Percentiles rank a stretch among this genome's conserved stretches.
phyloP scores from a whole-genome alignment of 2,329 filamentous ascomycete genomes.

The Tothia fuscella region DNA sequence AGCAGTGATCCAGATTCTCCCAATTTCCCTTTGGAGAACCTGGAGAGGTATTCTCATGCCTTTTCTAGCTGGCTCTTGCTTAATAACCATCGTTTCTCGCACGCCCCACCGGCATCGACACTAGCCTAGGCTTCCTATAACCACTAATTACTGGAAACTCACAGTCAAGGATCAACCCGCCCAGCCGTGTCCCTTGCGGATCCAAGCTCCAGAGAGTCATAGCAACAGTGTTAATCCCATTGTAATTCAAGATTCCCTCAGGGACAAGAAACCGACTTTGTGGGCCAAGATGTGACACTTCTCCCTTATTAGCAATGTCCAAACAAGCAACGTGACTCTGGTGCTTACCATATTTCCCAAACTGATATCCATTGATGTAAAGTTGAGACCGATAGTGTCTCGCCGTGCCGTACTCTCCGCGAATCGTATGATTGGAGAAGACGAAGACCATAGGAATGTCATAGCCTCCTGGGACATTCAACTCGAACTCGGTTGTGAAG shows the following conservation, averaged over 20 bases:
- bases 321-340: background rate
- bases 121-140: background rate
- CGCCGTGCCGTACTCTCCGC: slow-evolving; percentile 29
- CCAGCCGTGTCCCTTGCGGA: background rate
- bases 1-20: too few relatives aligned
- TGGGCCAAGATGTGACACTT: slow-evolving; percentile 57
- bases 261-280: slow-evolving; percentile 61
- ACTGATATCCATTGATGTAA: slow-evolving; percentile 68
- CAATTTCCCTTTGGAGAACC: too few relatives aligned
- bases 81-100: background rate
- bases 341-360: slow-evolving; percentile 40
- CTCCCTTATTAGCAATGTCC: background rate
- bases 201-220: slow-evolving; percentile 49
- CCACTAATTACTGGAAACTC: background rate
- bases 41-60: too few relatives aligned
- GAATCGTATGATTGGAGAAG: slow-evolving; percentile 30
- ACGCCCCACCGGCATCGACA: background rate
- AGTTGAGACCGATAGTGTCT: slow-evolving; percentile 53
- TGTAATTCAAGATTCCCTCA: slow-evolving; percentile 59
- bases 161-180: background rate
- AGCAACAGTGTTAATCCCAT: slow-evolving; percentile 56
- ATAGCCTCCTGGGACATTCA: slow-evolving; percentile 43
- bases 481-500: slow-evolving; percentile 43
- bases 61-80: too few relatives aligned
- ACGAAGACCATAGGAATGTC: slow-evolving; percentile 51